These are phyloP conservation scores for Dioscorea dumetorum DNA, from an alignment of 106 monocot species.

Conservation along the genomic window DNA sequence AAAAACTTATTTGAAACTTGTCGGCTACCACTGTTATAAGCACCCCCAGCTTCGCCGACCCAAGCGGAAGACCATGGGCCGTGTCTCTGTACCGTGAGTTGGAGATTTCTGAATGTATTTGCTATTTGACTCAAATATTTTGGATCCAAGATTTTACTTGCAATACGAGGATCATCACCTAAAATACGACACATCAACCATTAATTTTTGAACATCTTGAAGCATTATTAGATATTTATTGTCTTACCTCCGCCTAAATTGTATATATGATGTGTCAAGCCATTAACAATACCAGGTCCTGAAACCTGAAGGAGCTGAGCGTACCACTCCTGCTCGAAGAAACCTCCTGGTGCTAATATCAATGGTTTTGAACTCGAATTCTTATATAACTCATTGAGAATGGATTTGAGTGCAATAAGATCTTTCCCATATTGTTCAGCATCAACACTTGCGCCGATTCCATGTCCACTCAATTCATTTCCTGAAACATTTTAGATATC, in stretches of 20 bases:
- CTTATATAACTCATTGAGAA: conserved; percentile 53
- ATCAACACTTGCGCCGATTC: conserved; percentile 61
- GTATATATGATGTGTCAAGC: conserved; percentile 81
- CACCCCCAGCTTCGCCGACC: conserved; percentile 96
- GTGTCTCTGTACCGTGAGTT: conserved; percentile 49
- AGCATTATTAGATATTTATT: not conserved
- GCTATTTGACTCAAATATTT: conserved; percentile 38
- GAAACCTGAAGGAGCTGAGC: conserved; percentile 67
- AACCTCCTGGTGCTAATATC: conserved; percentile 90
- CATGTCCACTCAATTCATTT: conserved; percentile 87
- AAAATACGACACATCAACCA: conserved; percentile 6
- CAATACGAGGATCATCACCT: conserved; percentile 66
- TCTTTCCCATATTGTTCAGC: conserved; percentile 67
- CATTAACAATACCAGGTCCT: conserved; percentile 64
- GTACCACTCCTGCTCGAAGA: conserved; percentile 80
- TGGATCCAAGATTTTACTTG: conserved; percentile 55
- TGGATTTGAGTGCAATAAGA: conserved; percentile 43
- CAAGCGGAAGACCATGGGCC: conserved; percentile 94
- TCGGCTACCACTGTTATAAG: conserved; percentile 78
- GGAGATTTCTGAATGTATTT: conserved; percentile 56
- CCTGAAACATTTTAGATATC: conserved; percentile 23
- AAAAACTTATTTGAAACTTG: conserved; percentile 71
- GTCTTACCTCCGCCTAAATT: conserved; percentile 84
- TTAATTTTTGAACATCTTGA: not conserved
- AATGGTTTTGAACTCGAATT: conserved; percentile 29